Percentiles rank a stretch among this genome's conserved stretches.
phyloP scores from a whole-genome alignment of 257 asterid genomes.

The Ilex asprella region DNA sequence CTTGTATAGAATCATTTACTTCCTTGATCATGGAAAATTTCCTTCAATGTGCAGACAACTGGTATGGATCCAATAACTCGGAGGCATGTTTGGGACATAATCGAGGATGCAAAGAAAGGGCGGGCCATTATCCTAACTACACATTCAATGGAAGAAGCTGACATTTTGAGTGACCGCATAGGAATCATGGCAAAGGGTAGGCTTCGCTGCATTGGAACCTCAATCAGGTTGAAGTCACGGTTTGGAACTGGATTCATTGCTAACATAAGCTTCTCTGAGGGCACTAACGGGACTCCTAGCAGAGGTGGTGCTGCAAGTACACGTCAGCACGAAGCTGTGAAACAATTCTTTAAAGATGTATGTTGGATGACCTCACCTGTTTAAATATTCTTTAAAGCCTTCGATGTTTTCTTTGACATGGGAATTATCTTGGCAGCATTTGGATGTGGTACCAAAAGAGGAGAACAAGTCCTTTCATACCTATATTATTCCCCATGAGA shows the following conservation, averaged over 20 bases:
- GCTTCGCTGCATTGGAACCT: conserved; percentile 96
- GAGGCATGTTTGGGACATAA: conserved; percentile 94
- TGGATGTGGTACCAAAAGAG: conserved; percentile 75
- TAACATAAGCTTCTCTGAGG: conserved; percentile 66
- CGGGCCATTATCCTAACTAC: conserved; percentile 88
- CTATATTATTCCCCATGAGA: conserved; percentile 79
- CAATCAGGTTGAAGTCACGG: conserved; percentile 80
- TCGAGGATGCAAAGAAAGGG: conserved; percentile 80
- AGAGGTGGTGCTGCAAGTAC: conserved; percentile 28
- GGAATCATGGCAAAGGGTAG: conserved; percentile 98
- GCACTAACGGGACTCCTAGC: conserved; percentile 35
- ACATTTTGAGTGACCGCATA: conserved; percentile 78
- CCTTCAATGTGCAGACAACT: conserved; percentile 52
- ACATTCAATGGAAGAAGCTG: conserved; percentile 99
- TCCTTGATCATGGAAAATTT: conserved; percentile 10
- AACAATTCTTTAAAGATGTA: conserved; percentile 70
- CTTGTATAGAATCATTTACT: conserved; percentile 6
- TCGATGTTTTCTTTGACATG: conserved; percentile 3
- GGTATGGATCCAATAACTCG: conserved; percentile 97
- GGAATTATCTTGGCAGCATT: conserved; percentile 33
- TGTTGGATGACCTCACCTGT: conserved; percentile 20
- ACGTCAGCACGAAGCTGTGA: conserved; percentile 53
- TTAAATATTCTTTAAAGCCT: not conserved
- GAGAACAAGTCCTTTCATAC: conserved; percentile 76
- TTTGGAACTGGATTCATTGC: conserved; percentile 92